Base-by-base conservation (phyloP, 495 filamentous ascomycete species). In the Aspergillus nanangensis region DNA sequence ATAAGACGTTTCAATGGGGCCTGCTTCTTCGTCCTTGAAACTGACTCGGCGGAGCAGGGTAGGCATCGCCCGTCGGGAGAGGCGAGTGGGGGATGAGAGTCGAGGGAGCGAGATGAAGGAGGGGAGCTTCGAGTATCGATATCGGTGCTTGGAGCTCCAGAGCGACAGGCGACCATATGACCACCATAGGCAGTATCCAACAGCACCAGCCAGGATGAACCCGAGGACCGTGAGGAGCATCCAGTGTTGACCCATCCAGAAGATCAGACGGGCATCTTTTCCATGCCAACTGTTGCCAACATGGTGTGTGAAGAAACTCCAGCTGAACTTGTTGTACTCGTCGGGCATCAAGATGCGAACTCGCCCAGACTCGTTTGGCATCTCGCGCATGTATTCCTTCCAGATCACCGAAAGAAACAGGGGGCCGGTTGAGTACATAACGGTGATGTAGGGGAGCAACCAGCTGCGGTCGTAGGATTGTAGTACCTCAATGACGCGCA, bases 361-460 rank as follows among this genome's bases (percentile, higher is more conserved):
- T 8, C 77, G 71, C 3, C 53, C 65, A 1, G 58, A 53, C 37
- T 75, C 71, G 35, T 46, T 57, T 0, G 65, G 66, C 29, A 52
- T 57, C 4, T 63, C 62, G 21, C 55, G 59, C 69, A 82, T 81
- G 51, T 89, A 90, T 56, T 88, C 74, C 60, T 87, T 83, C 90
- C 89, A 95, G 43, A 95, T 78, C 23, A 91, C 82, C 32, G 82
- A 88, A 45, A 90, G 69, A 67, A 92, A 95, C 47, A 93, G 72
- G 17, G 90, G 90, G 9, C 90, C 90, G 8, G 88, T 93, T 14
- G 80, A 79, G 52, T 86, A 91, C 85, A 91, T 95, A 51, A 95
- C 85, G 15, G 87, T 92, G 48, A 93, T 84, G 62, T 93, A 95
- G 0, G 90, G 88, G 31, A 93, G 73, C 27, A 80, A 62, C 85